Evolutionary conservation across 768 basidiomycete genomes (phyloP), one percentile per base, ranked within the genome.

Genomic region (Xanthoconium stramineum): DNA sequence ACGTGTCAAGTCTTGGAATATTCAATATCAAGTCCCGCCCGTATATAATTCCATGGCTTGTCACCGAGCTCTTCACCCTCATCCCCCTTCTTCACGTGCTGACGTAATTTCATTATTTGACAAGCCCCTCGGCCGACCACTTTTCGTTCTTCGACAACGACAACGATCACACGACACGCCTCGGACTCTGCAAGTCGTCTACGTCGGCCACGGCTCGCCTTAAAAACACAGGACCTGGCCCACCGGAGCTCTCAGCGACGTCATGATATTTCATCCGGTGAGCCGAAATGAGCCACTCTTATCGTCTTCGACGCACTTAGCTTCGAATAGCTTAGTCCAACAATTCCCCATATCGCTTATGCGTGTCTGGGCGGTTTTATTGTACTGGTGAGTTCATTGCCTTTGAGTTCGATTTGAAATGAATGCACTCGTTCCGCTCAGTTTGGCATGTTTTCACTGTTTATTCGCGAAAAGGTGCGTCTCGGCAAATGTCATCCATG

Each of bases 401-500:
- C 29, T 43, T 20, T 19, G 6, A 33, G 36, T 54, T 24, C 13
- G 12, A 3, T 28, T n/a, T 24, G 33, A 52, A 42, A 20, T 53
- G 42, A 60, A 32, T 48, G 2, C 29, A 1, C 1, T 45, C 40
- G 10, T 42, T 45, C 1, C 29, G 43, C 8, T 57, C 28, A 94
- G 90, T 97, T 96, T 72, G 92, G 92, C 71, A 94, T 96, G 91
- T 91, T 95, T 75, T 94, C 92, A 3, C 79, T 95, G 7, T 83
- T 98, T 62, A 81, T 98, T 64, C 88, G 94, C 66, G 93, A 95
- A 76, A 85, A 82, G 76, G 89, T 88, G 51, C 42, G 75, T 53
- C 35, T 69, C n/a, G 24, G 33, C 14, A 12, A 17, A 10, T 17
- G 11, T 17, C 32, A 3, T 50, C 19, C 19, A 7, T 13, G 9